Base-by-base conservation (phyloP, 2,329 filamentous ascomycete species). In the Grosmannia huntii region DNA sequence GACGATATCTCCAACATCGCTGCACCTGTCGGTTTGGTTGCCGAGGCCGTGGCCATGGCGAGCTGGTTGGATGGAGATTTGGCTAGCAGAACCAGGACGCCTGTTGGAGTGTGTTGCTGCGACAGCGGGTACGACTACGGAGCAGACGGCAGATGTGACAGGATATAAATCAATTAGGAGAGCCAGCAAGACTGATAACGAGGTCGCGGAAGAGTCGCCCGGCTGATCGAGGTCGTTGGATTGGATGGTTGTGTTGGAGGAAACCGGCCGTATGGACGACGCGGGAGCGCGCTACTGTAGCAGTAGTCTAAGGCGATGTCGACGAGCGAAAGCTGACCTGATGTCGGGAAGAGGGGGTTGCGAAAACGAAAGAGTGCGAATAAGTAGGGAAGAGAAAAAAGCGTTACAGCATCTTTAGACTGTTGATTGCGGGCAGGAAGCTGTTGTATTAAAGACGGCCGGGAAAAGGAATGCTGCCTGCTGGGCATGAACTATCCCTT, bases 41-140 rank as follows among this genome's bases (percentile, higher is more conserved):
- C 25, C n/a, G 54, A 36, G 28, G 48, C 55, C 11, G 55, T 54
- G 19, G 54, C 55, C 54, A 57, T 59, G 41, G 48, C 25, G 9
- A 21, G 38, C 16, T 19, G 21, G 19, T 21, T 16, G 27, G 36
- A n/a, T 10, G 54, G 23, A 41, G 9, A 12, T 3, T 28, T n/a
- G 16, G 6, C 9, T 5, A 33, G 31, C 31, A 33, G 31, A 10
- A 33, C 31, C 31, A 14, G n/a, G 25, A 19, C 27, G 49, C 4
- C 3, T 9, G 25, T 19, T n/a, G 27, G 11, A 2, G 48, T 19
- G 48, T 10, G 48, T 25, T 25, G 48, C 25, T 19, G 23, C 41
- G 41, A 44, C 41, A 44, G 19, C 41, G 23, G 48, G 28, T 53
- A 36, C 50, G 50, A 21, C 50, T 53, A 33, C 50, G 25, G 49